These are phyloP conservation scores for Quercus tomentella DNA, from an alignment of 331 rosid species.

Conservation along the genomic window DNA sequence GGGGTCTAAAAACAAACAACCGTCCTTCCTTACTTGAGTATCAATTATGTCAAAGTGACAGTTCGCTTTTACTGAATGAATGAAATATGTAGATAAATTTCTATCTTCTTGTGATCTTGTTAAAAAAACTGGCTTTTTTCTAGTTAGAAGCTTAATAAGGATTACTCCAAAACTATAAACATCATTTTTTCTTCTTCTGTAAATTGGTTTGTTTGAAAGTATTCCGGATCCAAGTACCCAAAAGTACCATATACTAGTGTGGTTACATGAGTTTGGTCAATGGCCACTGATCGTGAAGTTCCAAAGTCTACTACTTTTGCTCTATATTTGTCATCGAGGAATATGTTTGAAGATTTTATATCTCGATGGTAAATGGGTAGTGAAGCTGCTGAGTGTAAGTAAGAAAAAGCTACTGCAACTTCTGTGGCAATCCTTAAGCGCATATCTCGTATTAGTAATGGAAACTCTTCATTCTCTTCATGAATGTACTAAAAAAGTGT, in stretches of 20 bases:
- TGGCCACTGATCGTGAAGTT: not conserved
- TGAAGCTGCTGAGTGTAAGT: not conserved
- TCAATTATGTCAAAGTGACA: not conserved
- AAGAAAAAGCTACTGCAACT: not conserved
- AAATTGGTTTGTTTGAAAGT: not conserved
- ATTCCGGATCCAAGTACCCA: not conserved
- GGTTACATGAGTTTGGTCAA: not conserved
- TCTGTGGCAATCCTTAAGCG: not conserved
- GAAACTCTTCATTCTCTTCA: not conserved
- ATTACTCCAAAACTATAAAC: not conserved
- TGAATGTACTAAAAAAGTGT: not conserved
- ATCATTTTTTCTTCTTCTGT: not conserved
- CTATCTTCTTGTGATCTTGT: not conserved
- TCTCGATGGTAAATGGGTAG: not conserved
- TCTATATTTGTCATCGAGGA: not conserved
- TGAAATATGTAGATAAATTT: not conserved
- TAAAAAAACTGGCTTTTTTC: not conserved
- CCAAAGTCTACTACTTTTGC: not conserved
- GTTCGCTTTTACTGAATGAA: not conserved
- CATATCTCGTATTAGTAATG: not conserved
- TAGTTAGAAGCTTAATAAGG: not conserved
- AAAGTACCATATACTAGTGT: not conserved
- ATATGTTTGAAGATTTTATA: not conserved
- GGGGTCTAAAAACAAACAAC: too few relatives aligned
- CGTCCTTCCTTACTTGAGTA: not conserved